Base-by-base conservation (phyloP, 1,284 basidiomycete species). In the Cutaneotrichosporon mucoides region DNA sequence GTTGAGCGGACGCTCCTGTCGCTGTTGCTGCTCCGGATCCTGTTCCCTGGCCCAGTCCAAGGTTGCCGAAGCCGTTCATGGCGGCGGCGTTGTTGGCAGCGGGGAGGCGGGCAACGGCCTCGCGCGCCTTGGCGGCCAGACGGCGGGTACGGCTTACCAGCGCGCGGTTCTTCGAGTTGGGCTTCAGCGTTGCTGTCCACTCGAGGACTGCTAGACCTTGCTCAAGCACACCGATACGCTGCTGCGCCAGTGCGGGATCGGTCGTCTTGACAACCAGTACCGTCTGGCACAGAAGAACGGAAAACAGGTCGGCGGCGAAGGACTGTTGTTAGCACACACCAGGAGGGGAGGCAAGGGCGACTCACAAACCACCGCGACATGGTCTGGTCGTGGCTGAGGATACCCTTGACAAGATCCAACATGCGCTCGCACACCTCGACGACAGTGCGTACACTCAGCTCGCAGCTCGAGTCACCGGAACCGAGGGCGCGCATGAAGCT, bases 301-400 rank as follows among this genome's bases (percentile, higher is more conserved):
- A 57, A 53, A 65, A 65, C 6, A 65, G 60, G 50, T 65, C 63
- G 36, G 63, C 63, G 6, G 63, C 63, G 44, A 65, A 65, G 10
- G 63, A 65, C 60, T 55, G 44, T 43, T 6, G 52, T 46, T 9
- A 55, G 53, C 13, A 1, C 9, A 10, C 6, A 11, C 16, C 6
- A 8, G 38, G 9, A 40, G 8, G 15, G 5, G 33, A 9, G 36
- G 12, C 10, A 40, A 9, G 43, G 47, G 44, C 33, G 2, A 55
- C 53, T 55, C 36, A 55, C 53, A 38, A 65, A 65, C 63, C 63
- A 65, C 16, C 63, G 52, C n/a, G 63, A 51, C 60, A 65, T 56
- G 10, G 52, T 52, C n/a, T 47, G 40, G 55, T 64, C 57, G 38
- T 59, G 54, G n/a, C 37, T 36, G 11, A 64, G 55, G 24, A 64